Evolutionary conservation across 129 eudicot genomes (phyloP).

Genomic region (Calendula officinalis): DNA sequence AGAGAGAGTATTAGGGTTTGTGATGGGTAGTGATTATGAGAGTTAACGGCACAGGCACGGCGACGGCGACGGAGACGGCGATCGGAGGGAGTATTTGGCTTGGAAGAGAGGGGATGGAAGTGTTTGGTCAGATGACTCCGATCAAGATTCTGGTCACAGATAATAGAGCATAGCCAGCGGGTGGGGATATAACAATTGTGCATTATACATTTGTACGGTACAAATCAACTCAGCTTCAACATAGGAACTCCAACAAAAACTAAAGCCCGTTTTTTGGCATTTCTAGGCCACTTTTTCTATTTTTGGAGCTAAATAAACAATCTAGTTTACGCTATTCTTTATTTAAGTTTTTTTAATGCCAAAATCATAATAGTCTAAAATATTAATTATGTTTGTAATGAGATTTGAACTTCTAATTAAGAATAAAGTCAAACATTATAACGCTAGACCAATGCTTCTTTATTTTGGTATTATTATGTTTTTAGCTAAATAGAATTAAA

Average conservation of each 20-base stretch:
- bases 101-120: constrained; percentile 5
- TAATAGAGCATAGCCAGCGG: constrained; percentile 27
- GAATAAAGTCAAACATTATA: no score
- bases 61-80: constrained; percentile 16
- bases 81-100: constrained; percentile 26
- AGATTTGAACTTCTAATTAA: no score
- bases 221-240: constrained; percentile 3
- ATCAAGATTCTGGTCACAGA: constrained; percentile 34
- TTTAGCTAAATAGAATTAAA: no score
- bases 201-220: constrained; percentile 19
- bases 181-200: constrained; percentile 9
- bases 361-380: no score
- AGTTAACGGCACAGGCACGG: background rate
- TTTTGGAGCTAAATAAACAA: no score
- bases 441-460: no score
- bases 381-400: no score
- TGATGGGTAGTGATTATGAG: constrained; percentile 5
- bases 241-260: background rate
- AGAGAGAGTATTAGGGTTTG: constrained; percentile 10
- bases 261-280: constrained; percentile 13
- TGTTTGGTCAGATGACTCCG: constrained; percentile 17
- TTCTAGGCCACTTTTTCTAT: background rate
- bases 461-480: no score
- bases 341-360: no score
- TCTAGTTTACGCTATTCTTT: no score